Base-by-base conservation (phyloP, 176 grass and related monocot species). In the Oryza australiensis region DNA sequence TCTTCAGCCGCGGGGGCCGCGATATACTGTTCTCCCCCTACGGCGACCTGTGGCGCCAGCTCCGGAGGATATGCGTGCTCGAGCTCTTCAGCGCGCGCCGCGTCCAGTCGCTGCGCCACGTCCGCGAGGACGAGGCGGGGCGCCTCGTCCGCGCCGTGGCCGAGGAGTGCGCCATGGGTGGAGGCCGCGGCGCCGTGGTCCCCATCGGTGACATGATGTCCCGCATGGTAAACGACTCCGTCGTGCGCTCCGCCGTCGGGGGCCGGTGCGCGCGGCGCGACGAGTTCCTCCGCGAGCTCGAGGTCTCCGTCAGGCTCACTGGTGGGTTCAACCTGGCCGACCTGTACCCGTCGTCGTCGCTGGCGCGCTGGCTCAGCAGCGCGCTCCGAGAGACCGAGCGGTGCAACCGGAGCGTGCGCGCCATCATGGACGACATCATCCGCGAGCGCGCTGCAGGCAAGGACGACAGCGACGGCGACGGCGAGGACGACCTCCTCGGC, bases 1-100 rank as follows among this genome's bases (percentile, higher is more conserved):
- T 77, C 42, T 10, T 82, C 42, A 28, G 24, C 23, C 7, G 30
- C 26, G 83, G 72, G 0, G 75, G 73, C 5, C 66, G 29, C 5
- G 49, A 64, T 43, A 26, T 89, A 26, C 64, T 86, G 43, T 86
- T 86, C 67, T 85, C 83, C 43, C 73, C 78, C 10, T 86, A 86
- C 73, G 79, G 83, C 57, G 88, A 90, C 22, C 73, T 82, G 57
- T 90, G 83, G 88, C 60, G 79, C 23, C 40, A 89, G 71, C 32
- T 86, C 55, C 83, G 79, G 2, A 49, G 69, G 11, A 2, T 82
- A 13, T 90, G 77, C 72, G 26, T 86, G 22, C 27, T 86, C 43
- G 88, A 90, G 79, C 78, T 86, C 40, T 51, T 90, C 73, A 60
- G 26, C 57, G 12, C 67, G 26, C 79, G 79, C 59, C 83, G 83